Conservation (phyloP, 2,329 filamentous ascomycete species). For the Penicillium aurantiogriseum region DNA sequence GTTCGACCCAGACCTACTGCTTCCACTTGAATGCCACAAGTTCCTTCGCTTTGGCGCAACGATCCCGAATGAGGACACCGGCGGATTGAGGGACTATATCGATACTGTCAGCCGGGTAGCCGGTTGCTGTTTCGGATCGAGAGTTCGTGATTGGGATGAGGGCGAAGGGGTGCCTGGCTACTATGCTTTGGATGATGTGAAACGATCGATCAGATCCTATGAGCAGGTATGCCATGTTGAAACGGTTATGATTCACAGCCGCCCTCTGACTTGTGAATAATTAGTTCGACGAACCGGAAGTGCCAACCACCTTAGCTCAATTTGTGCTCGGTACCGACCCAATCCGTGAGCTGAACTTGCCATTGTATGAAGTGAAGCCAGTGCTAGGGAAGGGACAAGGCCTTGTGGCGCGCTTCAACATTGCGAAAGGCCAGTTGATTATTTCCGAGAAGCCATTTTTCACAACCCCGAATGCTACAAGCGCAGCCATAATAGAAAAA, state of each 20-base stretch:
- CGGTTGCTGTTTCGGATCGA: too few species aligned
- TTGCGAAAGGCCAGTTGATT: neutral
- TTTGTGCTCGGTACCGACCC: neutral
- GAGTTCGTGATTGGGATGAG: too few species aligned
- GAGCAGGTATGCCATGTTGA: neutral
- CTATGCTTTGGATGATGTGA: neutral
- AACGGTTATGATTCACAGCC: neutral
- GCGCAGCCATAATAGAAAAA: neutral
- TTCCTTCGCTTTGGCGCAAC: too few species aligned
- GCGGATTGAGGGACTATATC: too few species aligned
- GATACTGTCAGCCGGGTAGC: too few species aligned
- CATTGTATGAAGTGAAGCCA: neutral
- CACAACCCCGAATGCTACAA: neutral
- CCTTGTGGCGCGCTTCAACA: neutral
- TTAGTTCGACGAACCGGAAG: neutral
- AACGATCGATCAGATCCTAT: neutral
- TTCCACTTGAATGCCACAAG: too few species aligned
- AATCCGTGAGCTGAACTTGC: neutral
- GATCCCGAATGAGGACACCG: too few species aligned
- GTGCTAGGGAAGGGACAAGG: neutral
- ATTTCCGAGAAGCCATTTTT: neutral
- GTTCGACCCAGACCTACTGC: too few species aligned
- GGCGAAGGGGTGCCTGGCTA: too few species aligned
- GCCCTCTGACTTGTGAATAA: neutral
- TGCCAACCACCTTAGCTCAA: neutral